Evolutionary conservation across 2,329 filamentous ascomycete species (phyloP), one percentile per base, ranked within the genome.

Genomic region (Thielaviopsis euricoi): DNA sequence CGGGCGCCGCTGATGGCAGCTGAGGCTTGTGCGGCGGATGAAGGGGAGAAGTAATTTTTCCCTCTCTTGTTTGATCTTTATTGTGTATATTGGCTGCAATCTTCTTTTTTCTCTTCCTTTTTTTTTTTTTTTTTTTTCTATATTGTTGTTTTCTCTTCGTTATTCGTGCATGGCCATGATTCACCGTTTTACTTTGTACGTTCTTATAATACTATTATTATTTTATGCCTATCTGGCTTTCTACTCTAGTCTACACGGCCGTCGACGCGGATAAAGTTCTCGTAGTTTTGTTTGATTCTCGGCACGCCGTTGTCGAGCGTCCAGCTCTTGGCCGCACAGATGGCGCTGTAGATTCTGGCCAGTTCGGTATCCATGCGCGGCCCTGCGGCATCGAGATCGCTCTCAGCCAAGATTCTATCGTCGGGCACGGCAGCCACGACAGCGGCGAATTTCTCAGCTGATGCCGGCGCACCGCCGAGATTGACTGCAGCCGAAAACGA

Each of bases 401-500:
- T 97, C 70, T 98, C 93, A 2, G 95, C 77, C 21, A 98, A 75
- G 13, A 98, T 73, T 56, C 83, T 78, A 63, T 91, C 80, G 62
- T 89, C 85, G 0, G 93, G 91, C 2, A 94, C 76, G 2, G 78
- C 77, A 60, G 77, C 79, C 53, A 97, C 77, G 21, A 89, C 82
- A 23, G 80, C 76, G 3, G 80, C 80, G 58, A 83, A 79, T 64
- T 73, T 74, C 51, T 62, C 66, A 68, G 69, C 72, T 1, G 52
- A 46, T 1, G 60, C 7, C 21, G 50, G 29, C 15, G 57, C 22
- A 19, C 53, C 53, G 4, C 53, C 49, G 12, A 90, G 79, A 66
- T 97, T 98, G 64, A 98, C 86, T 6, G 82, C 83, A 0, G 77
- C 77, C 1, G 89, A 96, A 67, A 97, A 94, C 1, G 89, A 95